Conservation (phyloP, 2,329 filamentous ascomycete species). For the Sporothrix schenckii region DNA sequence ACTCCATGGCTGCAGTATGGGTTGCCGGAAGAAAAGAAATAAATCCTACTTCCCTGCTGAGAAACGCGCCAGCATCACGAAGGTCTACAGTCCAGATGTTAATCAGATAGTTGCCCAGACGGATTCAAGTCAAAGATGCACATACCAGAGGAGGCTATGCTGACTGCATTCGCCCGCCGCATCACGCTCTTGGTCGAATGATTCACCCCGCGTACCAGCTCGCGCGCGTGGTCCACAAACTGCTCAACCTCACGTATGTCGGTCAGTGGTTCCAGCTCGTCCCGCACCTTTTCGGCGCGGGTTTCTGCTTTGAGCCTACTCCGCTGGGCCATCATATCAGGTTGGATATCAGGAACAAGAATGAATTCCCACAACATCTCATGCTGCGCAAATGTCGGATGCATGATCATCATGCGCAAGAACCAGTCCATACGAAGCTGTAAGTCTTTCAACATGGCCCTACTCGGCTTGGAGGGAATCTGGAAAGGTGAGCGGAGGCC, state of each 20-base stretch:
- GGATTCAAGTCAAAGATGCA: conserved; percentile 15
- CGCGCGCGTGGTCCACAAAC: conserved; percentile 86
- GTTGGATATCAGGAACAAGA: conserved; percentile 88
- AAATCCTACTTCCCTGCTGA: conserved; percentile 51
- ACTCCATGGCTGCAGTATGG: conserved; percentile 71
- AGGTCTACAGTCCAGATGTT: conserved; percentile 56
- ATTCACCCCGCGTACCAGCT: conserved; percentile 84
- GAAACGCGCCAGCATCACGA: conserved; percentile 63
- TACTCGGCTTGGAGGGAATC: conserved; percentile 87
- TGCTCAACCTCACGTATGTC: conserved; percentile 88
- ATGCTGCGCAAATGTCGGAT: conserved; percentile 92
- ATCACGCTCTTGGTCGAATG: conserved; percentile 81
- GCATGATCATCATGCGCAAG: conserved; percentile 79
- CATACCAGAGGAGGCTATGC: conserved; percentile 64
- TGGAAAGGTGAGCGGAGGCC: conserved; percentile 86
- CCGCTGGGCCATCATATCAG: conserved; percentile 85
- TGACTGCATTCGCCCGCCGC: conserved; percentile 73
- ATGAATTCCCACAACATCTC: conserved; percentile 99
- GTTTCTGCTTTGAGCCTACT: conserved; percentile 84
- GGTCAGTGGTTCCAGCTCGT: conserved; percentile 83
- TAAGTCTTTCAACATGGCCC: conserved; percentile 82
- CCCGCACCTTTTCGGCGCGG: conserved; percentile 78
- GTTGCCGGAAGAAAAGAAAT: conserved; percentile 68
- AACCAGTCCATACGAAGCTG: conserved; percentile 87
- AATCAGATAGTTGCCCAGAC: background rate